These are phyloP conservation scores for Phytophthora multivora DNA, from an alignment of 352 stramenopile species.

Conservation along the genomic window DNA sequence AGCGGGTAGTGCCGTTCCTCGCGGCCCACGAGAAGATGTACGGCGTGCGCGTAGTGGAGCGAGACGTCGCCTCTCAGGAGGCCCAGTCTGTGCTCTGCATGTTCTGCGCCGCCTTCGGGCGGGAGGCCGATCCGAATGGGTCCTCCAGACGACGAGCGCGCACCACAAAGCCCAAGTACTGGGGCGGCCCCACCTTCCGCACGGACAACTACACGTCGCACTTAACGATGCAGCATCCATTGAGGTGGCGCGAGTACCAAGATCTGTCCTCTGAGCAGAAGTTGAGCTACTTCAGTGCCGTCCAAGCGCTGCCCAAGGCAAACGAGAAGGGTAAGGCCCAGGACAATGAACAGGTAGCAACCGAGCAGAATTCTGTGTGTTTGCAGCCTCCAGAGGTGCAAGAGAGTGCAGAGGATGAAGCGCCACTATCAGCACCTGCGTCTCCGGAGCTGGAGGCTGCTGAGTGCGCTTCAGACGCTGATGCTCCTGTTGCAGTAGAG, in stretches of 20 bases:
- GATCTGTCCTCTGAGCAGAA: slow-evolving; percentile 6
- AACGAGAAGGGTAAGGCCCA: background rate
- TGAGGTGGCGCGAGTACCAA: slow-evolving; percentile 24
- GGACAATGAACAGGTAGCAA: background rate
- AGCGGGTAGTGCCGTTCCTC: slow-evolving; percentile 29
- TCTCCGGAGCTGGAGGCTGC: slow-evolving; percentile 1
- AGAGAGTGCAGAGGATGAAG: background rate
- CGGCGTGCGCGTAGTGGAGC: slow-evolving; percentile 27
- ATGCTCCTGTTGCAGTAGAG: background rate
- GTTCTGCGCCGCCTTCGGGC: slow-evolving; percentile 36
- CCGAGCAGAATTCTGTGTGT: background rate
- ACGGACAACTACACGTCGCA: slow-evolving; percentile 38
- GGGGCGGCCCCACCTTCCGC: slow-evolving; percentile 26
- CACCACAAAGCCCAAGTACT: slow-evolving; percentile 29
- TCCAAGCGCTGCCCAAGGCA: slow-evolving; percentile 2
- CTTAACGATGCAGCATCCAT: slow-evolving; percentile 16
- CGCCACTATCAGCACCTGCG: background rate
- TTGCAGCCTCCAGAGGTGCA: background rate
- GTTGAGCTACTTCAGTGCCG: slow-evolving; percentile 9
- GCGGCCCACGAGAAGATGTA: slow-evolving; percentile 29
- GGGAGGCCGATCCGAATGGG: slow-evolving; percentile 14
- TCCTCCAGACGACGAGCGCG: slow-evolving; percentile 10
- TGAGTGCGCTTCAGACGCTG: background rate
- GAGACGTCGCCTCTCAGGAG: background rate
- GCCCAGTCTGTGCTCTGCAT: slow-evolving; percentile 24